A percentile compares a stretch with the other conserved stretches of the same genome.
Conservation (phyloP, 1,284 basidiomycete species). For the Wolfiporia cocos region DNA sequence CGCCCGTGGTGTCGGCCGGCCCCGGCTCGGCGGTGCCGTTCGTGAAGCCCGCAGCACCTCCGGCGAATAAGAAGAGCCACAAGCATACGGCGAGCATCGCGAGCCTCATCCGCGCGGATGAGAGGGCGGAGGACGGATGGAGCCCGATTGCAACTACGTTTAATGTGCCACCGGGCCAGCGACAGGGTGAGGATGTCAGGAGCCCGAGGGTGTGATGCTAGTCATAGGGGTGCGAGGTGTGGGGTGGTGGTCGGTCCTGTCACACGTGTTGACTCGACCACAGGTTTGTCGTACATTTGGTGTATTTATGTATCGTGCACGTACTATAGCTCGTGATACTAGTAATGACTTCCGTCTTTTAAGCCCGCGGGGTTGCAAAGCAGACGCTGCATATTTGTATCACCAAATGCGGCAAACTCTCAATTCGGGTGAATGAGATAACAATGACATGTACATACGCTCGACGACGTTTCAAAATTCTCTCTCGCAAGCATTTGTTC, state of each 20-base stretch:
- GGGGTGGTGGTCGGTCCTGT: neutral
- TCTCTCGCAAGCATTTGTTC: too few relatives aligned
- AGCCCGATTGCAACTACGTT: constrained; percentile 57
- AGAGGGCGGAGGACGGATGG: constrained; percentile 72
- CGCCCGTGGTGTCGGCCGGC: constrained; percentile 41
- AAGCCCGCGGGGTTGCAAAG: too few relatives aligned
- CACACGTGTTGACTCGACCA: neutral
- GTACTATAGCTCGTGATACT: too few relatives aligned
- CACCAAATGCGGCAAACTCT: too few relatives aligned
- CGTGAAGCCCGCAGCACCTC: constrained; percentile 21
- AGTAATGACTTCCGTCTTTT: too few relatives aligned
- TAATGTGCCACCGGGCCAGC: constrained; percentile 34
- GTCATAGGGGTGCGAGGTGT: neutral
- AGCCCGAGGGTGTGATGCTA: neutral
- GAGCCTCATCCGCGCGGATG: constrained; percentile 68
- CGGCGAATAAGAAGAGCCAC: constrained; percentile 41
- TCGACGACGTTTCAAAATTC: too few relatives aligned
- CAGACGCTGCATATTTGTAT: too few relatives aligned
- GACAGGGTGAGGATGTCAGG: constrained; percentile 11
- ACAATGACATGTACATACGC: too few relatives aligned
- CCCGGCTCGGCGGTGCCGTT: constrained; percentile 32
- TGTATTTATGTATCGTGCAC: constrained; percentile 6
- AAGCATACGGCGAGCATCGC: constrained; percentile 77
- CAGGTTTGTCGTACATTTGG: neutral
- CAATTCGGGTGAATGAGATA: too few relatives aligned